Base-by-base conservation (phyloP, 371 early-diverging fungal species). In the Quaeritorhiza haematococci region DNA sequence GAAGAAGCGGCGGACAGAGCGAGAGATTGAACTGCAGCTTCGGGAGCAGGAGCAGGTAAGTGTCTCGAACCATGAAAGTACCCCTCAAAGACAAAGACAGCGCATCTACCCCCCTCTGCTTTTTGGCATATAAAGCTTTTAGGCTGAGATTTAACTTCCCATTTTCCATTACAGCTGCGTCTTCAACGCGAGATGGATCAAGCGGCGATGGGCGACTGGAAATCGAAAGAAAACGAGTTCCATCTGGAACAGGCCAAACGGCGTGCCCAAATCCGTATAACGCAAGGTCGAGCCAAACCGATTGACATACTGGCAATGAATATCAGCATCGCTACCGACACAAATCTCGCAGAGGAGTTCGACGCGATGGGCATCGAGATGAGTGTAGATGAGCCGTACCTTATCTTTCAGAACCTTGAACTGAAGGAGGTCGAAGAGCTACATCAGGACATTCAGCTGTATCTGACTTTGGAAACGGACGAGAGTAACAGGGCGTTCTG, bases 261-360 rank as follows among this genome's bases (percentile, higher is more conserved):
- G 34, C 80, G 96, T 23, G 95, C 96, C 0, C 91, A 92, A 61
- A 92, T 96, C 58, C 80, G 95, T 27, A 89, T 94, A 56, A 83
- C 81, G 54, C 87, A 88, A 59, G 84, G 84, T n/a, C 71, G 95
- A 8, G 90, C 93, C 17, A 89, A 89, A 53, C 90, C 95, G 0
- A 90, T 96, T 56, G 96, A 96, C 69, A 74, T 92, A n/a, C 64
- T 94, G 48, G 93, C 94, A 3, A 88, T 93, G 79, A 91, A 92
- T 63, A 66, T 96, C 55, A 78, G 86, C 8, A 63, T 92, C 21
- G 88, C 89, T 0, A 72, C 84, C 34, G 86, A 87, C 58, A 33
- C 65, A 0, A 49, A 53, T 15, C 17, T 80, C 10, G 86, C 86
- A 35, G 78, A 84, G 42, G 83, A 84, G 0, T 85, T 85, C 47